Base-by-base conservation (phyloP, 2,329 filamentous ascomycete species). In the Cladobotryum protrusum region DNA sequence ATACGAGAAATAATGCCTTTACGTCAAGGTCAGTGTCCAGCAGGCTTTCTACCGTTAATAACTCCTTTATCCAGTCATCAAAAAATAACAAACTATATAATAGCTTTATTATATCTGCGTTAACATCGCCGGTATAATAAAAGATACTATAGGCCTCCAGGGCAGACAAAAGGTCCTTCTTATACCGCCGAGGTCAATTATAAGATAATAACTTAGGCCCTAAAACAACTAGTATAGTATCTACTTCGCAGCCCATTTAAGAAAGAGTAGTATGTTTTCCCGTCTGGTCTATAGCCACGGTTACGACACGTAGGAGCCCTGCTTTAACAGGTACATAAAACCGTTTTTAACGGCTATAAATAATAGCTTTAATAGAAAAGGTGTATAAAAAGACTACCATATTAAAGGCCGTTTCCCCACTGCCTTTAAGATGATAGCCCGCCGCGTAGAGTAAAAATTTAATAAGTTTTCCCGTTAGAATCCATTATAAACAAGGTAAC, bases 71-170 rank as follows among this genome's bases (percentile, higher is more conserved):
- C 20, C 20, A 24, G 20, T 24, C 20, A 4, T 24, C 4, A 4
- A 24, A 7, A 4, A 24, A 7, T 7, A 37, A 15, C 13, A 12
- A 9, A 3, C 35, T 37, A 6, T 13, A 12, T 5, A 37, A 12
- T 4, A 2, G 35, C 13, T 37, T 12, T 13, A 7, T 37, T 5
- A 14, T 17, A 11, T 39, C 9, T 19, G 45, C 20, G n/a, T 20
- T 13, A 5, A 66, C 69, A 48, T 71, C 69, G 8, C 71, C 66
- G 1, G 71, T 69, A 47, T 73, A 74, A 51, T 73, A 69, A 48
- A 71, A 69, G 7, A 72, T 63, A 7, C 57, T 54, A 53, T 62
- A 66, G 1, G 14, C 43, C 4, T 20, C 36, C 8, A 71, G 45
- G 4, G 49, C 40, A 1, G 20, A 13, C 0, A 67, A 2, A 1